Percentiles rank a stretch among this genome's conserved stretches.
phyloP scores from a whole-genome alignment of 2,329 filamentous ascomycete species.

The Bimuria novae-zelandiae region DNA sequence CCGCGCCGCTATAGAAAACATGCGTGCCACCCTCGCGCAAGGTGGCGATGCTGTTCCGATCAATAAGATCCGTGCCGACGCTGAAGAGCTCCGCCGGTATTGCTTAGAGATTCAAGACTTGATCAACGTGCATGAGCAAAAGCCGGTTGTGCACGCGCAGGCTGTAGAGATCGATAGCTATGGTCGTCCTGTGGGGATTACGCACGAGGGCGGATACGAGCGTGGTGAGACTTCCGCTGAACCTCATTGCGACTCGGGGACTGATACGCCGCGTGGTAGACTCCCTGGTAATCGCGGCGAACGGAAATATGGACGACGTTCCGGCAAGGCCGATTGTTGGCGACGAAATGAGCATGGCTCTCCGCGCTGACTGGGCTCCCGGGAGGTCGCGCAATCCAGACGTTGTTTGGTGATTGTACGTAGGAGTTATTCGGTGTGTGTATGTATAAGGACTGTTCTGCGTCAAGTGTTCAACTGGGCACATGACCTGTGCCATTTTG shows the following conservation, averaged over 20 bases:
- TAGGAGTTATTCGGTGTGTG: too few species aligned
- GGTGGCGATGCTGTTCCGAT: background rate
- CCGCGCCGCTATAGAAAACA: background rate
- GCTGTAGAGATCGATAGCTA: background rate
- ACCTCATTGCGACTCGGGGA: background rate
- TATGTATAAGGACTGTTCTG: too few species aligned
- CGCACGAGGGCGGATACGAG: background rate
- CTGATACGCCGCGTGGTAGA: background rate
- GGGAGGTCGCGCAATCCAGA: background rate
- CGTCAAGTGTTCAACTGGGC: too few species aligned
- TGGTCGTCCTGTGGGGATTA: too few species aligned
- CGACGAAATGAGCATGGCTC: background rate
- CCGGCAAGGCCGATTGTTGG: background rate
- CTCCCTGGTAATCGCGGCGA: too few species aligned
- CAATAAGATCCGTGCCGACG: background rate
- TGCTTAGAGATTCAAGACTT: conserved; percentile 1
- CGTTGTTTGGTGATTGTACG: background rate
- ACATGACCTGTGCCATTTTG: too few species aligned
- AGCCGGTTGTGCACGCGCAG: background rate
- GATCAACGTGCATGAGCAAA: background rate
- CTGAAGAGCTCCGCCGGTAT: background rate
- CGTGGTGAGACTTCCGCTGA: background rate
- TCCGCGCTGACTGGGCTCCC: background rate
- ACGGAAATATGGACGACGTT: background rate
- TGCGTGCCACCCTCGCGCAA: background rate